Conservation (phyloP, 2,329 filamentous ascomycete genomes). For the Cladosporium sp. region DNA sequence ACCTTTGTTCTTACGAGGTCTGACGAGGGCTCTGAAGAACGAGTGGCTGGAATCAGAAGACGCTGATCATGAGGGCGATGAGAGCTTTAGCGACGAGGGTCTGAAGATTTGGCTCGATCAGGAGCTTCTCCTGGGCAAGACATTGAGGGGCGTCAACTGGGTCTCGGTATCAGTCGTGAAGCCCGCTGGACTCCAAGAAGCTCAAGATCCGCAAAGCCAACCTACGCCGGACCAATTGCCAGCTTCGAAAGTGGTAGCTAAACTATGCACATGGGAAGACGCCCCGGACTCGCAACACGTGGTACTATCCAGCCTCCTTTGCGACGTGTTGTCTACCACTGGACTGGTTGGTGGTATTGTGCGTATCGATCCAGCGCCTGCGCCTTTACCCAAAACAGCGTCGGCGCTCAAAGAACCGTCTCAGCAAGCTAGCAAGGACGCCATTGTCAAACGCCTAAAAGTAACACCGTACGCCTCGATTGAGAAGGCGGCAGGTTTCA, state of each 20-base stretch:
- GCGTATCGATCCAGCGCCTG: constrained; percentile 79
- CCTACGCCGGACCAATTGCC: constrained; percentile 58
- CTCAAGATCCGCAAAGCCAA: constrained; percentile 70
- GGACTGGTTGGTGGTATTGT: constrained; percentile 82
- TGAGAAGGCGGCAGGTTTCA: constrained; percentile 62
- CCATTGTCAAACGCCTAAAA: constrained; percentile 66
- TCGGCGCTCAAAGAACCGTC: constrained; percentile 43
- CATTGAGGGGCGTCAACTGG: constrained; percentile 74
- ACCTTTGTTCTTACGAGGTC: constrained; percentile 74
- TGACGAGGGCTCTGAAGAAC: constrained; percentile 68
- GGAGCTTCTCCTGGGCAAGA: constrained; percentile 69
- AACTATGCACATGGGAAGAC: constrained; percentile 77
- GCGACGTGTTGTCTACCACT: constrained; percentile 67
- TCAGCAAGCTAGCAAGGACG: constrained; percentile 42
- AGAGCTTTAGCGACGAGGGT: constrained; percentile 53
- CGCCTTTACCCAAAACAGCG: constrained; percentile 65
- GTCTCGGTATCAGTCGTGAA: constrained; percentile 84
- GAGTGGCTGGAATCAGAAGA: constrained; percentile 68
- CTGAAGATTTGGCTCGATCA: constrained; percentile 83
- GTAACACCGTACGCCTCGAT: constrained; percentile 74
- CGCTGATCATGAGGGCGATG: constrained; percentile 47
- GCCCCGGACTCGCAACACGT: constrained; percentile 78
- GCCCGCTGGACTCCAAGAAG: constrained; percentile 72
- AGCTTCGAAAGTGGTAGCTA: constrained; percentile 71
- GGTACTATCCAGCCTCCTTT: constrained; percentile 76